Evolutionary conservation across 2,329 filamentous ascomycete genomes (phyloP), one percentile per base, ranked within the genome.

Genomic region (Chrysoporthe cubensis): DNA sequence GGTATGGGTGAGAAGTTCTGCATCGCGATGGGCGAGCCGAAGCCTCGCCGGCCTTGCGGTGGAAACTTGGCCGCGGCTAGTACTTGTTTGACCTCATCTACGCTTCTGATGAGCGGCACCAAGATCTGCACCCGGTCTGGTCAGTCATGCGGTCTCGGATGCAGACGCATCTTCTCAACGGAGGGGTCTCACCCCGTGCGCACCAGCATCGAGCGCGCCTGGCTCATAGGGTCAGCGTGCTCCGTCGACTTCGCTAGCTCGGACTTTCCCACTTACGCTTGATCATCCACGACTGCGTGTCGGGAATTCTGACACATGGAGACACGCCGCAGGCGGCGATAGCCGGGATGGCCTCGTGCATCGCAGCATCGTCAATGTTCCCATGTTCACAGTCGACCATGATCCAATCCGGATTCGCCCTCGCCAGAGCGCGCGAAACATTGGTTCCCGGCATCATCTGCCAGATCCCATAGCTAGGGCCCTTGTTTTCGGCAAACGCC

Each of bases 401-500:
- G 11, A 92, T 85, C 83, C 89, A 91, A 74, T 91, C 89, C 1
- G 89, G 82, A 0, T 88, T 89, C 1, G 84, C 84, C 65, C 87
- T 80, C 1, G 90, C 88, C 60, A 92, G 79, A 21, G 83, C 77
- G 64, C 88, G 82, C 5, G 87, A 87, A 14, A 89, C 78, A 70
- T 89, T 89, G 57, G 83, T 80, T 0, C 87, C 86, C 0, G 88
- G 87, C 65, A 90, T 77, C 81, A 88, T 88, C 78, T 90, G 88
- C 88, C 87, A 90, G 64, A 85, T 80, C 3, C 88, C 88, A 71
- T 88, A 80, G 61, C 85, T 83, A 6, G 84, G 78, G 34, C 78
- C 77, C 63, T 77, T 80, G 63, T 80, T 82, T 70, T 83, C 80
- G 34, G 76, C 73, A 68, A 89, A 83, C n/a, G 80, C 80, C 66